A percentile compares a stretch with the other conserved stretches of the same genome.
These are phyloP conservation scores for Phlebopus sp. DNA, from an alignment of 1,284 basidiomycete species.

Conservation along the genomic window DNA sequence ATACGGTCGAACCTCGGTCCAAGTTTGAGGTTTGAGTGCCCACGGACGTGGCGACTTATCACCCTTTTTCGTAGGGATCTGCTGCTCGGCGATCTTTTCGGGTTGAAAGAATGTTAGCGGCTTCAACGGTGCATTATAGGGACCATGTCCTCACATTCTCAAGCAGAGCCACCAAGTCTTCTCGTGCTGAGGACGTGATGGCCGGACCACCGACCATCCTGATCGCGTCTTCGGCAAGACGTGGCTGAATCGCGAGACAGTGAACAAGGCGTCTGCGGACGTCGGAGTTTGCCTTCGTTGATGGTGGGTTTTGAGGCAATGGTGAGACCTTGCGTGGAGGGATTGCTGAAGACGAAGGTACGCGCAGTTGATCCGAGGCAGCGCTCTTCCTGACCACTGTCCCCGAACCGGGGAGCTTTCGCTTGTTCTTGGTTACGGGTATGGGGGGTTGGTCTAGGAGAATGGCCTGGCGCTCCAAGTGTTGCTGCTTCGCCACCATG, in stretches of 20 bases:
- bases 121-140: background rate
- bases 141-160: constrained; percentile 40
- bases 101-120: constrained; percentile 1
- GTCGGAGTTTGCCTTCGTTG: constrained; percentile 19
- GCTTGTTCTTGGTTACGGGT: constrained; percentile 25
- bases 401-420: constrained; percentile 32
- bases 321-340: constrained; percentile 28
- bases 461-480: constrained; percentile 50
- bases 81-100: constrained; percentile 51
- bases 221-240: constrained; percentile 45
- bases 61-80: constrained; percentile 32
- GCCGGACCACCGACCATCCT: constrained; percentile 40
- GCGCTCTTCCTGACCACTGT: constrained; percentile 32
- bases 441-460: constrained; percentile 44
- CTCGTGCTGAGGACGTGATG: constrained; percentile 32
- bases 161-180: constrained; percentile 44
- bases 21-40: constrained; percentile 51
- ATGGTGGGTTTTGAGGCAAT: constrained; percentile 21
- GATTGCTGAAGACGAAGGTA: constrained; percentile 22
- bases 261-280: constrained; percentile 52
- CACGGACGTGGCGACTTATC: constrained; percentile 41
- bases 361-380: constrained; percentile 33
- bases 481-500: constrained; percentile 53
- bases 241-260: constrained; percentile 46
- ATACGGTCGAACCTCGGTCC: constrained; percentile 67